phyloP scores from a whole-genome alignment of 495 filamentous ascomycete genomes.

The Penicillium waksmanii region DNA sequence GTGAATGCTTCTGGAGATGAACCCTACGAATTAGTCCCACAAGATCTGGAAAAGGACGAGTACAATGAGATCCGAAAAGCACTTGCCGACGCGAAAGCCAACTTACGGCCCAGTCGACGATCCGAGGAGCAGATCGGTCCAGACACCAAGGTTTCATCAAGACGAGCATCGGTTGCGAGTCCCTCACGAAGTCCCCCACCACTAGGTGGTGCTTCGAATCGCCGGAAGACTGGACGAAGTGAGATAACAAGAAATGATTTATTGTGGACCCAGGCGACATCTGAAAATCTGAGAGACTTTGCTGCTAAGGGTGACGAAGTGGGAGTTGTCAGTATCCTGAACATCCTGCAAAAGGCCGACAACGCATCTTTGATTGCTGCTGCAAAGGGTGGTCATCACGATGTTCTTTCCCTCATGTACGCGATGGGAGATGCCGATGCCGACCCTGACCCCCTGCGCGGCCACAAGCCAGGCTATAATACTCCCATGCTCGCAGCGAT shows the following conservation, averaged over 20 bases:
- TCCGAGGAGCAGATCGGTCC: constrained; percentile 63
- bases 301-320: constrained; percentile 82
- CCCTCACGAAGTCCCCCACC: constrained; percentile 57
- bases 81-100: constrained; percentile 51
- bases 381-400: constrained; percentile 87
- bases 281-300: constrained; percentile 75
- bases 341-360: constrained; percentile 76
- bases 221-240: constrained; percentile 60
- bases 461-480: constrained; percentile 59
- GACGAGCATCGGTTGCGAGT: constrained; percentile 60
- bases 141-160: constrained; percentile 60
- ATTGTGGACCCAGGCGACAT: constrained; percentile 63
- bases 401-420: constrained; percentile 81
- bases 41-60: constrained; percentile 72
- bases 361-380: constrained; percentile 86
- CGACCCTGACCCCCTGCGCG: constrained; percentile 68
- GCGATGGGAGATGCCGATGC: constrained; percentile 79
- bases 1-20: constrained; percentile 86
- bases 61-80: constrained; percentile 58
- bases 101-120: constrained; percentile 53
- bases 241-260: constrained; percentile 64
- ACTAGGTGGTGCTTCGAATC: constrained; percentile 31
- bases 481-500: constrained; percentile 96
- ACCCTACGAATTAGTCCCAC: constrained; percentile 78
- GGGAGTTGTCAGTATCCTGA: constrained; percentile 77